Evolutionary conservation across 345 rosid species (phyloP).

Genomic region (Zanthoxylum bungeanum): DNA sequence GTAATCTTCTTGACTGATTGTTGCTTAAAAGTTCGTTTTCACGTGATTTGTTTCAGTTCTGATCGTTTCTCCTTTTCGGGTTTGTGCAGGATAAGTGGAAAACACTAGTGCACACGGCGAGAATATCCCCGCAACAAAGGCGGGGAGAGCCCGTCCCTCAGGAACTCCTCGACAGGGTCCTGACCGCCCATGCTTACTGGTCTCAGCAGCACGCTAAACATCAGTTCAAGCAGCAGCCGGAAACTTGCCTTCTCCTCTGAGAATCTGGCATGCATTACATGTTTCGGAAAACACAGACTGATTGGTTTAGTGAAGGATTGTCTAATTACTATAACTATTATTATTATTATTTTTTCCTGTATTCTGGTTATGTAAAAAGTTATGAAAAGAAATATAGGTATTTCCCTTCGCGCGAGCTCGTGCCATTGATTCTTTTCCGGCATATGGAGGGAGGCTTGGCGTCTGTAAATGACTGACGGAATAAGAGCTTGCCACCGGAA

Average conservation of each 20-base stretch:
- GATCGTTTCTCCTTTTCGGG: not conserved
- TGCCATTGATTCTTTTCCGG: constrained; percentile 22
- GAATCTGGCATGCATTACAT: not conserved
- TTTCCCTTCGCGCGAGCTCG: constrained; percentile 16
- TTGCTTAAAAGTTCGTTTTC: not conserved
- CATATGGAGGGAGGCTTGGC: constrained; percentile 17
- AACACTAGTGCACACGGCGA: constrained; percentile 93
- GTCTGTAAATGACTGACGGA: constrained; percentile 41
- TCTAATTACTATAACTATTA: not conserved
- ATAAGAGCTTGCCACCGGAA: constrained; percentile 37
- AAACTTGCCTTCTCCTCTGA: constrained; percentile 55
- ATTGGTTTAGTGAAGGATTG: constrained; percentile 13
- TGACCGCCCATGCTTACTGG: constrained; percentile 91
- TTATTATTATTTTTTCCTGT: constrained; percentile 13
- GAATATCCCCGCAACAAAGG: constrained; percentile 97
- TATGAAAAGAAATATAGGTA: constrained; percentile 16
- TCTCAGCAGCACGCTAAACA: constrained; percentile 83
- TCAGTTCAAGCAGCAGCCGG: constrained; percentile 54
- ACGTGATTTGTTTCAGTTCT: constrained; percentile 3
- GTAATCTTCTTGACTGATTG: constrained; percentile 3
- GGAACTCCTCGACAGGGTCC: constrained; percentile 88
- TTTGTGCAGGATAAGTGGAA: constrained; percentile 92
- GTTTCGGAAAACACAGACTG: constrained; percentile 7
- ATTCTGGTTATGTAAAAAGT: constrained; percentile 30
- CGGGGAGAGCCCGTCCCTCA: constrained; percentile 99